Base-by-base conservation (phyloP, 169 alveolate species). In the Plasmodium cynomolgi region DNA sequence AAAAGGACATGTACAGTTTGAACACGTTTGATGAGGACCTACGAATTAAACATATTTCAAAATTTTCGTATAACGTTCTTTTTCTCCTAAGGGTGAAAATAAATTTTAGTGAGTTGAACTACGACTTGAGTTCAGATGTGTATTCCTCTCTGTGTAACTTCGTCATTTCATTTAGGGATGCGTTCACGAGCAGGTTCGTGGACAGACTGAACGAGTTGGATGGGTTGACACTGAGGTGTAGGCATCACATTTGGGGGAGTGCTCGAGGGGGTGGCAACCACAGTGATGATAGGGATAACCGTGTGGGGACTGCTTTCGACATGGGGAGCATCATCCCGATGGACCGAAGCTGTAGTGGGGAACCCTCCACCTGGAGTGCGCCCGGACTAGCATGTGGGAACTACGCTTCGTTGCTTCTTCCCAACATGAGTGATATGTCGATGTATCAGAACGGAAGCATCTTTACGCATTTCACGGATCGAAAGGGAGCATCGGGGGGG, bases 91-190 rank as follows among this genome's bases (percentile, higher is more conserved):
- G 34, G 33, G 47, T 88, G 3, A 77, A 62, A 26, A 88, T 88
- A 56, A 88, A 88, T 58, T 88, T 88, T n/a, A 37, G 77, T 58
- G 90, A 88, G 20, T 41, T 73, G 20, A 88, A 79, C 58, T 88
- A 58, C 47, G 54, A 88, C 58, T 33, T 88, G 29, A 33, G 31
- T 88, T 26, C 41, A 56, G 71, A 58, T 11, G 44, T 37, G 44
- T 88, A 88, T 88, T 26, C 54, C 44, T 1, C 68, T 26, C 11
- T 88, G 15, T 88, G 94, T 39, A 37, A 80, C 11, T 88, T n/a
- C 71, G 71, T 88, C 2, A 58, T 58, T 44, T 31, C 74, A 11
- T 88, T 88, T 80, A 81, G 81, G 33, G 82, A 88, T 79, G 81
- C 62, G 3, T 80, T 34, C 47, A 88, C 88, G 29, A 20, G 23